phyloP scores from a whole-genome alignment of 371 early-diverging fungal species.

The Syncephalastrum sp. region DNA sequence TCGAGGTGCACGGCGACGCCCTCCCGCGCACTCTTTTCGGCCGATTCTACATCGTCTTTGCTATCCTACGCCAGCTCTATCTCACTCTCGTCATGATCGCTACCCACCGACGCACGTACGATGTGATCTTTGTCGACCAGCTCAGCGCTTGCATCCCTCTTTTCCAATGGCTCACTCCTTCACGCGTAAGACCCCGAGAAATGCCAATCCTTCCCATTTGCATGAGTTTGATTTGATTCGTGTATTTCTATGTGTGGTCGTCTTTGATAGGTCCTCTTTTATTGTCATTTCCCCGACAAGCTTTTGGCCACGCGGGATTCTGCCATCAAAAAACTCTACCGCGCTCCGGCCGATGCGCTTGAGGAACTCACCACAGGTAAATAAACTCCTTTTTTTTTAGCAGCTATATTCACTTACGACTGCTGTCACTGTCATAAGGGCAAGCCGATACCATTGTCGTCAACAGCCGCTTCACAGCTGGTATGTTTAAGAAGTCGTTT shows the following conservation, averaged over 20 bases:
- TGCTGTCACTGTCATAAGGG: conserved; percentile 35
- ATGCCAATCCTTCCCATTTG: background rate
- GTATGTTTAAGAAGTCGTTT: conserved; percentile 75
- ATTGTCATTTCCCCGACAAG: conserved; percentile 97
- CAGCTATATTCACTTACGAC: background rate
- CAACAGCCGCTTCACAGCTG: conserved; percentile 88
- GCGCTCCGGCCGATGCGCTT: conserved; percentile 77
- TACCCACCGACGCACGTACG: conserved; percentile 51
- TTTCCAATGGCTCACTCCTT: conserved; percentile 58
- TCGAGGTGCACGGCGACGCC: conserved; percentile 73
- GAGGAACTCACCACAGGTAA: conserved; percentile 87
- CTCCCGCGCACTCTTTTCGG: conserved; percentile 70
- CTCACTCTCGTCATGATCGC: conserved; percentile 58
- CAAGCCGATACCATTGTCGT: conserved; percentile 88
- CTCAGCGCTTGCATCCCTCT: conserved; percentile 85
- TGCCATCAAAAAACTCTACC: conserved; percentile 70
- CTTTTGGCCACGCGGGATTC: conserved; percentile 70
- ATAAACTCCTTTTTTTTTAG: background rate
- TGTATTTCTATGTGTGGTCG: background rate
- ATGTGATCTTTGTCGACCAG: conserved; percentile 90
- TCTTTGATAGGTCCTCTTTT: conserved; percentile 75
- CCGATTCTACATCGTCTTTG: conserved; percentile 76
- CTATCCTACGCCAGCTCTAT: conserved; percentile 75
- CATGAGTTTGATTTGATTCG: background rate
- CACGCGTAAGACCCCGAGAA: conserved; percentile 44